Percentiles rank a stretch among this genome's conserved stretches.
Conservation (phyloP, 2,329 filamentous ascomycete species). For the Helminthosporium solani region DNA sequence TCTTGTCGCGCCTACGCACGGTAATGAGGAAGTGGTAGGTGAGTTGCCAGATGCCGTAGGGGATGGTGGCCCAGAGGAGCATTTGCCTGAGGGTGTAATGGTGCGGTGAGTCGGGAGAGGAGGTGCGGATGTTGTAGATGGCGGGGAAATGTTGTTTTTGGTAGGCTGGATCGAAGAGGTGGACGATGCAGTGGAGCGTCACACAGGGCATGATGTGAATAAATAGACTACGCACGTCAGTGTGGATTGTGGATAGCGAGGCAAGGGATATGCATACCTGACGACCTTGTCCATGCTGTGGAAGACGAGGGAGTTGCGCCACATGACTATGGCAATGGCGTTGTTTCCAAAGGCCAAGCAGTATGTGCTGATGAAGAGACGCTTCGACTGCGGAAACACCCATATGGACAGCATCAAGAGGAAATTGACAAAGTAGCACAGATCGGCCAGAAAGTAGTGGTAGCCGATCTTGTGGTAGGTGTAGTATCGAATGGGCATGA, state of each 20-base stretch:
- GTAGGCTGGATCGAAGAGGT: conserved; percentile 67
- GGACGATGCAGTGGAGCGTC: conserved; percentile 87
- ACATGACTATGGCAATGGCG: conserved; percentile 96
- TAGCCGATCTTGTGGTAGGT: conserved; percentile 89
- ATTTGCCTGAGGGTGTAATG: conserved; percentile 81
- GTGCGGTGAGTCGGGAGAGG: conserved; percentile 67
- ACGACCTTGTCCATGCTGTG: conserved; percentile 98
- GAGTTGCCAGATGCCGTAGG: conserved; percentile 91
- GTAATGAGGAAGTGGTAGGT: conserved; percentile 94
- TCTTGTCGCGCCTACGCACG: conserved; percentile 90
- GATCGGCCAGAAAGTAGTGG: conserved; percentile 86
- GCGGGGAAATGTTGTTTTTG: conserved; percentile 77
- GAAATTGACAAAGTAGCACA: conserved; percentile 98
- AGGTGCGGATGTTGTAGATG: conserved; percentile 75
- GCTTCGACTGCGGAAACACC: conserved; percentile 86
- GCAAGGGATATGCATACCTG: conserved; percentile 52
- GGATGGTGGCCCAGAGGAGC: conserved; percentile 91
- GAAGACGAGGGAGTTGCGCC: conserved; percentile 97
- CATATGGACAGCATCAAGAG: conserved; percentile 80
- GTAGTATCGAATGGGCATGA: conserved; percentile 94
- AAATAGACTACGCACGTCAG: conserved; percentile 65
- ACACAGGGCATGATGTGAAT: conserved; percentile 99
- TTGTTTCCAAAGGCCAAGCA: conserved; percentile 96
- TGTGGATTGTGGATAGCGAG: not conserved
- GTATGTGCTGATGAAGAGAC: conserved; percentile 87